These are phyloP conservation scores for Alternaria dauci DNA, from an alignment of 2,329 filamentous ascomycete genomes.

Conservation along the genomic window DNA sequence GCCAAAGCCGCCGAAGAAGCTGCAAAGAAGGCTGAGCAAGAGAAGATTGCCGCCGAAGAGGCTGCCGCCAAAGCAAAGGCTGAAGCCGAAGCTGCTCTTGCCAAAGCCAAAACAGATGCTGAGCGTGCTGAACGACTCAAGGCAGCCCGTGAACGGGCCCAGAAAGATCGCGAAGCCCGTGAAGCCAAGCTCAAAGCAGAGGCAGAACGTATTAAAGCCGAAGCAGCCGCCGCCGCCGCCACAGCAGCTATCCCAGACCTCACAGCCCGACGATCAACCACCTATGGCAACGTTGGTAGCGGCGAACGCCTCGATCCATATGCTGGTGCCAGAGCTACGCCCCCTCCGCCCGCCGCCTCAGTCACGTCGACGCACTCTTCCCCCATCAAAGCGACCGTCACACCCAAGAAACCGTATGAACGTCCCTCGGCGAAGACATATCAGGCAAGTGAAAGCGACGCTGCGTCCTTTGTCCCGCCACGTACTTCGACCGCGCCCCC, in stretches of 20 bases:
- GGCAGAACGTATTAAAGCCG: constrained; percentile 41
- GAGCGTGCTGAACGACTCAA: constrained; percentile 44
- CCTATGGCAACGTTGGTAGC: constrained; percentile 59
- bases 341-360: constrained; percentile 49
- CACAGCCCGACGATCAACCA: constrained; percentile 41
- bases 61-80: constrained; percentile 46
- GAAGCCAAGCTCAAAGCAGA: constrained; percentile 49
- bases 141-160: constrained; percentile 51
- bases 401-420: constrained; percentile 55
- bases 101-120: constrained; percentile 46
- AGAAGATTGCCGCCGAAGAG: constrained; percentile 41
- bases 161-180: constrained; percentile 49
- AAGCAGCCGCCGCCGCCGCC: constrained; percentile 29
- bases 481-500: constrained; percentile 41
- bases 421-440: constrained; percentile 65
- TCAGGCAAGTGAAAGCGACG: constrained; percentile 59
- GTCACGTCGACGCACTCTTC: constrained; percentile 50
- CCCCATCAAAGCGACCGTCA: constrained; percentile 49
- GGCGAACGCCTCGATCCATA: constrained; percentile 76
- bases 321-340: constrained; percentile 64
- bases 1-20: constrained; percentile 52
- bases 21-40: constrained; percentile 48
- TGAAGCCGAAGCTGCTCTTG: constrained; percentile 40
- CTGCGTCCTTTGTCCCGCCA: constrained; percentile 39
- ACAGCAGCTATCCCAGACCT: constrained; percentile 32